Conservation (phyloP, 2,329 filamentous ascomycete species). For the Phialophora expanda region DNA sequence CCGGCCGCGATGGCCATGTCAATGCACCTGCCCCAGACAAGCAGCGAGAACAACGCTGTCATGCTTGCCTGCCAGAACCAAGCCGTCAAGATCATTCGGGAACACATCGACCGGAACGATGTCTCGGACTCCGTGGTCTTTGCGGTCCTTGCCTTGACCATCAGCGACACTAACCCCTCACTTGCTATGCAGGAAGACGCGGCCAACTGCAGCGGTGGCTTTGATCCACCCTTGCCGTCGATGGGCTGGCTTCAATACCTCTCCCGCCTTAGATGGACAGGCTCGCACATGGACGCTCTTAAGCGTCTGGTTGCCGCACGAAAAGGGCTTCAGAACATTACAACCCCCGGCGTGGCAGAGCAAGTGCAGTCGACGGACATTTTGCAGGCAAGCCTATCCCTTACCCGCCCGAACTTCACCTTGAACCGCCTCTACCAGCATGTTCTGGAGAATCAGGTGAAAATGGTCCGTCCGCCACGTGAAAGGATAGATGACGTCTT, state of each 20-base stretch:
- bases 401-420: constrained; percentile 18
- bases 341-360: constrained; percentile 23
- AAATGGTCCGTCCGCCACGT: constrained; percentile 20
- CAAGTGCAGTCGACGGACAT: constrained; percentile 28
- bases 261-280: constrained; percentile 22
- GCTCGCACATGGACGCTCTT: constrained; percentile 15
- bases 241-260: constrained; percentile 23
- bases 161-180: constrained; percentile 21
- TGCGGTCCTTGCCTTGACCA: constrained; percentile 23
- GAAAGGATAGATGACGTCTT: constrained; percentile 18
- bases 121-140: constrained; percentile 23
- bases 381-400: constrained; percentile 17
- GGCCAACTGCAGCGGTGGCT: constrained; percentile 16
- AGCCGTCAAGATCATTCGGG: constrained; percentile 16
- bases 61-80: constrained; percentile 25
- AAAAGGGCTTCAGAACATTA: constrained; percentile 12
- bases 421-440: constrained; percentile 19
- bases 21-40: constrained; percentile 9
- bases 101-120: constrained; percentile 13
- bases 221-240: constrained; percentile 23
- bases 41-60: constrained; percentile 16
- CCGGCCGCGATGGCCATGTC: constrained; percentile 28
- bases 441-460: constrained; percentile 21
- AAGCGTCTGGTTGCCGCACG: constrained; percentile 19
- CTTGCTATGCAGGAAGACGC: constrained; percentile 5